Base-by-base conservation (phyloP, 2,329 filamentous ascomycete species). In the Alternaria arbusti region DNA sequence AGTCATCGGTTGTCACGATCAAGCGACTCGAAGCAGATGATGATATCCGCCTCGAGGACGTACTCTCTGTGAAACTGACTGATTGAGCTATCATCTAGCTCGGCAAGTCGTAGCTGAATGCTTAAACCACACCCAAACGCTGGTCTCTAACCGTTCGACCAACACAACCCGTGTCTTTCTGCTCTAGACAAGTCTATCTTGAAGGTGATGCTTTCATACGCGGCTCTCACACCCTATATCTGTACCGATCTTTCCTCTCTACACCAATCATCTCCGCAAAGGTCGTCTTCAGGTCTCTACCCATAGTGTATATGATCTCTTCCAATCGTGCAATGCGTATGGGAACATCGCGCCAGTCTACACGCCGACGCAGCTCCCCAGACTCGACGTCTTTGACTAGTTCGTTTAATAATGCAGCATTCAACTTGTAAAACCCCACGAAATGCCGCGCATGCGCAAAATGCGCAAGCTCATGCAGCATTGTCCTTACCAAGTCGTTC, bases 381-480 rank as follows among this genome's bases (percentile, higher is more conserved):
- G 12, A 6, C 46, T 26, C 22, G 17, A 51, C n/a, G 25, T 58
- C 56, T 9, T 32, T 43, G 15, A 50, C 11, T 15, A 58, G 30
- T 23, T 51, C 56, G 36, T 1, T 36, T 6, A 58, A n/a, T 11
- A 58, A 6, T 3, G 13, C 13, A 1, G 46, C 46, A 23, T 58
- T 58, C 23, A 58, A 58, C 20, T 1, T 40, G 32, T 58, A 58
- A 22, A 58, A 58, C 1, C 44, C 23, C 5, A 43, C 2, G 5
- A 58, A 58, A n/a, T 58, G 56, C 11, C 30, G 32, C 8, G n/a
- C 11, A 58, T 58, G 17, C 15, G n/a, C 17, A 11, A 58, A n/a
- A 45, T 63, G 60, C 43, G 60, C 55, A 15, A 63, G 55, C 17
- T 63, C 60, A 50, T 63, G 60, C 30, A 59, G 15, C 44, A 63